Evolutionary conservation across 345 rosid species (phyloP).

Genomic region (Pistacia integerrima): DNA sequence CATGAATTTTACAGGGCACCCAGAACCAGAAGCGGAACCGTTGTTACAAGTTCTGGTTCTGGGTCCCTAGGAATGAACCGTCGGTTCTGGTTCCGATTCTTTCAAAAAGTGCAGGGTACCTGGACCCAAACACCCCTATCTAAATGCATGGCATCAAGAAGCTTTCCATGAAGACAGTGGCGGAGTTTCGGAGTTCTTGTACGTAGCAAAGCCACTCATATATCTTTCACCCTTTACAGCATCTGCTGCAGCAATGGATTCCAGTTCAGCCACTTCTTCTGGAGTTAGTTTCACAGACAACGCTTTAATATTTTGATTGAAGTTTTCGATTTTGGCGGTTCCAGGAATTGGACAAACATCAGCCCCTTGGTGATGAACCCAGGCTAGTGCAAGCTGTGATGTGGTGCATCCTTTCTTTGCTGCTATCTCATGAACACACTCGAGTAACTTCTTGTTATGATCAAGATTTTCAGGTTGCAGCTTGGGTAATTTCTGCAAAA

Average conservation of each 20-base stretch:
- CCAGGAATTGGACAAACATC: slow-evolving; percentile 31
- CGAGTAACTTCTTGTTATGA: slow-evolving; percentile 42
- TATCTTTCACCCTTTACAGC: slow-evolving; percentile 35
- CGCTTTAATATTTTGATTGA: slow-evolving; percentile 30
- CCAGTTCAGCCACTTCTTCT: slow-evolving; percentile 24
- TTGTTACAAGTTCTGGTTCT: too few relatives aligned
- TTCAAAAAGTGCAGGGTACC: too few relatives aligned
- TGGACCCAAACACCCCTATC: too few relatives aligned
- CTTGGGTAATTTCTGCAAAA: slow-evolving; percentile 48
- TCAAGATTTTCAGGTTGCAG: slow-evolving; percentile 55
- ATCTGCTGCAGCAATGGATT: slow-evolving; percentile 24
- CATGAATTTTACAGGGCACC: too few relatives aligned
- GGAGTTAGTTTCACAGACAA: slow-evolving; percentile 18
- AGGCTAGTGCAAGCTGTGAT: slow-evolving; percentile 46
- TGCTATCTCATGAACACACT: slow-evolving; percentile 45
- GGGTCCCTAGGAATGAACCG: too few relatives aligned
- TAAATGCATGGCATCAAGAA: not conserved
- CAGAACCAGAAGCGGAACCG: too few relatives aligned
- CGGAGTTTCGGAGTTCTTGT: slow-evolving; percentile 48
- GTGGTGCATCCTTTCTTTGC: slow-evolving; percentile 51
- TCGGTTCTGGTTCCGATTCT: too few relatives aligned
- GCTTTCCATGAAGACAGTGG: slow-evolving; percentile 60
- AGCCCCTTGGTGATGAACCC: slow-evolving; percentile 65
- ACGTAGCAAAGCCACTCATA: not conserved
- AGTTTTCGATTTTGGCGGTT: slow-evolving; percentile 54